phyloP scores from a whole-genome alignment of 1,284 basidiomycete genomes.

The Ustilago hordei region DNA sequence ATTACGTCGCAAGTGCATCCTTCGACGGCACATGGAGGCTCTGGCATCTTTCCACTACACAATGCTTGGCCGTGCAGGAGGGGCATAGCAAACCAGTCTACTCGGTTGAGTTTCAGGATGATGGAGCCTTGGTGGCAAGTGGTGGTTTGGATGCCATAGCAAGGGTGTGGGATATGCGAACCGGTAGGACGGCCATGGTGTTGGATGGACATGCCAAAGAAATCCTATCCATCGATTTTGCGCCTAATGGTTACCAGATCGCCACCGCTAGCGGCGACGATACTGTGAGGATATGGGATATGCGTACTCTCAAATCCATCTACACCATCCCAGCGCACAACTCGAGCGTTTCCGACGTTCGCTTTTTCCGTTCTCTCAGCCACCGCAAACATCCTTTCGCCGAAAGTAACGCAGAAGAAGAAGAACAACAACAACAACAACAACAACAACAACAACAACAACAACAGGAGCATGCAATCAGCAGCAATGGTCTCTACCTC shows the following conservation, averaged over 20 bases:
- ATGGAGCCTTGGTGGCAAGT: constrained; percentile 90
- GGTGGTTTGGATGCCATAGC: constrained; percentile 97
- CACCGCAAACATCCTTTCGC: constrained; percentile 13
- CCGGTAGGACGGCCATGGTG: constrained; percentile 96
- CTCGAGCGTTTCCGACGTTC: constrained; percentile 92
- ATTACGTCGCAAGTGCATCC: constrained; percentile 91
- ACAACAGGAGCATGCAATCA: constrained; percentile 65
- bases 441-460: background rate
- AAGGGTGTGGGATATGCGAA: constrained; percentile 94
- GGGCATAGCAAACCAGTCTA: constrained; percentile 98
- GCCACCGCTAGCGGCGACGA: constrained; percentile 97
- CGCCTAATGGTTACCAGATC: constrained; percentile 96
- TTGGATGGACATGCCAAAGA: constrained; percentile 96
- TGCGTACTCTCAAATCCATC: constrained; percentile 88
- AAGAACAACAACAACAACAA: background rate
- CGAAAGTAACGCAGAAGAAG: background rate
- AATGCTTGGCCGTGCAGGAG: constrained; percentile 90
- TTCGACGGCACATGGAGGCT: constrained; percentile 99
- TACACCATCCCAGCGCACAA: constrained; percentile 97
- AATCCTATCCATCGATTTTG: constrained; percentile 90
- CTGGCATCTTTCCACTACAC: constrained; percentile 87
- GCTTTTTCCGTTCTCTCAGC: constrained; percentile 80
- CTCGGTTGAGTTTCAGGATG: constrained; percentile 91
- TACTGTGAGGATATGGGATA: constrained; percentile 98
- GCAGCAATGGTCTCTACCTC: constrained; percentile 81